A percentile compares a stretch with the other conserved stretches of the same genome.
These are phyloP conservation scores for Spirogloea muscicola DNA, from an alignment of 139 green algal species.

Conservation along the genomic window DNA sequence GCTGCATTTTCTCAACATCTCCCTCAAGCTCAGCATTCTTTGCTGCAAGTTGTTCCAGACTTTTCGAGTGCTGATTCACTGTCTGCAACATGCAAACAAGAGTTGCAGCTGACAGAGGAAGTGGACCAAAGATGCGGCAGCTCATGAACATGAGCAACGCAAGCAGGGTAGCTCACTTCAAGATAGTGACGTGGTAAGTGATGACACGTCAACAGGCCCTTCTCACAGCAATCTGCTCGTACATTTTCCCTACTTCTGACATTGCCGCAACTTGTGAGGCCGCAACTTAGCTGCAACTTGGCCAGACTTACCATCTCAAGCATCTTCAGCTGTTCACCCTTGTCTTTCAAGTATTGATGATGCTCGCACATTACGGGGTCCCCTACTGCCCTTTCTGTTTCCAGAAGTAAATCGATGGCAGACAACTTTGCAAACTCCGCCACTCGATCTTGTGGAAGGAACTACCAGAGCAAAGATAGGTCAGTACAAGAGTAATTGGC, in stretches of 20 bases:
- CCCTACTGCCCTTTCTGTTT: slow-evolving; percentile 85
- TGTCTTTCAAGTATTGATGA: slow-evolving; percentile 71
- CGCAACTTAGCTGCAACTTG: too few species aligned
- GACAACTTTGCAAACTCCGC: slow-evolving; percentile 80
- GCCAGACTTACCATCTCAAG: slow-evolving; percentile 47
- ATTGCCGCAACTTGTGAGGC: too few species aligned
- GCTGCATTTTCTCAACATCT: slow-evolving; percentile 64
- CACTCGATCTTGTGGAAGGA: slow-evolving; percentile 96
- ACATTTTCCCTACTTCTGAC: too few species aligned
- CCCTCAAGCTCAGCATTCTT: slow-evolving; percentile 60
- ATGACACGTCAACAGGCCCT: too few species aligned
- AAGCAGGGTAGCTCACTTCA: too few species aligned
- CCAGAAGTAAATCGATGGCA: slow-evolving; percentile 71
- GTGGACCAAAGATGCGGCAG: too few species aligned
- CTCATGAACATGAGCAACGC: too few species aligned
- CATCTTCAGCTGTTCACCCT: slow-evolving; percentile 41
- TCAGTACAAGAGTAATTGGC: too few species aligned
- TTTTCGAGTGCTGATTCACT: slow-evolving; percentile 5
- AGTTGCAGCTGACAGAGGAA: too few species aligned
- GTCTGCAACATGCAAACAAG: too few species aligned
- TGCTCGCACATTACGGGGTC: slow-evolving; percentile 64
- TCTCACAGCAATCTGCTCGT: too few species aligned
- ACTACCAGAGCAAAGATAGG: slow-evolving; percentile 55
- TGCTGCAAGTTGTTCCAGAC: slow-evolving; percentile 32
- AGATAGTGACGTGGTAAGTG: too few species aligned